A percentile compares a stretch with the other conserved stretches of the same genome.
phyloP scores from a whole-genome alignment of 148 eudicot genomes.

The Dianthus caryophyllus region DNA sequence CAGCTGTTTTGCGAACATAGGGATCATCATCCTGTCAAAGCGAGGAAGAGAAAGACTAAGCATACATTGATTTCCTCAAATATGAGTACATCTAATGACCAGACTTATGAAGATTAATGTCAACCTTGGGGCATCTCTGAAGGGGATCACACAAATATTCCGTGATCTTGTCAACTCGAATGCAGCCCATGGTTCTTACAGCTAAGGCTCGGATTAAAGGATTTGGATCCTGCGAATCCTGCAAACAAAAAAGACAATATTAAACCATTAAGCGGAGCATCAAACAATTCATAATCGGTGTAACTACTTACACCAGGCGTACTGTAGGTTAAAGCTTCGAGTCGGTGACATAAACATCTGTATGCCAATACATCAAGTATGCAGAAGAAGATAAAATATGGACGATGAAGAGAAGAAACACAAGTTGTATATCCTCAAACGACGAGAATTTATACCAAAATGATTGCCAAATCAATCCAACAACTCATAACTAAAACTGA shows the following conservation, averaged over 20 bases:
- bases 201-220: constrained; percentile 97
- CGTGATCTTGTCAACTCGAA: constrained; percentile 96
- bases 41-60: constrained; percentile 2
- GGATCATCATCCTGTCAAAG: constrained; percentile 93
- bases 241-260: constrained; percentile 22
- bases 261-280: not conserved
- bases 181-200: constrained; percentile 99
- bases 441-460: not conserved
- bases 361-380: not conserved
- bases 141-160: constrained; percentile 98
- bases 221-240: constrained; percentile 99
- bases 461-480: not conserved
- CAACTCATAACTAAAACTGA: not conserved
- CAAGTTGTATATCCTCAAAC: not conserved
- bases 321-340: not conserved
- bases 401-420: not conserved
- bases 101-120: constrained; percentile 9
- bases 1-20: constrained; percentile 99
- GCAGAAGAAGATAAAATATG: not conserved
- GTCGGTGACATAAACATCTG: not conserved
- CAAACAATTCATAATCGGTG: not conserved
- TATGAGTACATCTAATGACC: constrained; percentile 1
- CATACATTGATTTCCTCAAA: not conserved
- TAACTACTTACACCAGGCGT: constrained; percentile 6
- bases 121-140: constrained; percentile 97